Conservation (phyloP, 176 grass and related monocot genomes). For the Eleusine indica region DNA sequence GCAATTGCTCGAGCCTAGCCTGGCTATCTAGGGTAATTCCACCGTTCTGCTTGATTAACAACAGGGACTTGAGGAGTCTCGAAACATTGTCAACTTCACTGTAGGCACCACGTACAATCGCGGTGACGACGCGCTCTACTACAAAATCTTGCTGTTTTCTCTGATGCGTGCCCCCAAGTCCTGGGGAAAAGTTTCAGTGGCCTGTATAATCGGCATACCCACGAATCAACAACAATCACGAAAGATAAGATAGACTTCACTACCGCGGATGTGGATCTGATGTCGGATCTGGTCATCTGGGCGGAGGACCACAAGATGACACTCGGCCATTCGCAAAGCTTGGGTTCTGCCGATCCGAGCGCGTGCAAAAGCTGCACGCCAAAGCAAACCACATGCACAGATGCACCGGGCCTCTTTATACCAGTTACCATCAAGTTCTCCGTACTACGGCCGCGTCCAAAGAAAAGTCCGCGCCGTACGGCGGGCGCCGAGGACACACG, state of each 20-base stretch:
- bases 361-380: constrained; percentile 19
- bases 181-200: no score
- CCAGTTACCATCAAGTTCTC: background rate
- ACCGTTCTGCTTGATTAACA: no score
- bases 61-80: no score
- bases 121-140: no score
- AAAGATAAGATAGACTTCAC: background rate
- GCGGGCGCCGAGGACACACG: background rate
- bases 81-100: no score
- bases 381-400: constrained; percentile 2
- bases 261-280: background rate
- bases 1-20: no score
- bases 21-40: no score
- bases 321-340: background rate
- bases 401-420: background rate
- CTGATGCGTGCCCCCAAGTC: no score
- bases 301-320: background rate
- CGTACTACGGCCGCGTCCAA: background rate
- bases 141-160: no score
- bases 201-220: no score
- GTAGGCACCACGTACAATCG: no score
- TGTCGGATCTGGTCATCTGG: background rate
- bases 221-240: no score
- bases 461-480: background rate
- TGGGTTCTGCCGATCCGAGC: background rate